phyloP scores from a whole-genome alignment of 306 rosid genomes.

The Carpinus viminea region DNA sequence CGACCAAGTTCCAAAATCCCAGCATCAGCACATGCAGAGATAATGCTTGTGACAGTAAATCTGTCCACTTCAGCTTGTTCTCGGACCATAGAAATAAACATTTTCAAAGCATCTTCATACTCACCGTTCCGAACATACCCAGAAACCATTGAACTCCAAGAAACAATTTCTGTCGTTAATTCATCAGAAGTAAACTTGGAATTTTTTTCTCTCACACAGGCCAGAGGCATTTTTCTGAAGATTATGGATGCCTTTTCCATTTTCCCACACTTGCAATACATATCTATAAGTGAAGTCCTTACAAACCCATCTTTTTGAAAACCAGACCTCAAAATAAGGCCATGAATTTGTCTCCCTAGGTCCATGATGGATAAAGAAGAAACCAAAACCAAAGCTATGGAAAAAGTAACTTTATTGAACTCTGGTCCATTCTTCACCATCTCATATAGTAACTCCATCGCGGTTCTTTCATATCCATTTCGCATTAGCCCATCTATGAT shows the following conservation, averaged over 20 bases:
- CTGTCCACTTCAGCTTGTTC: slow-evolving; percentile 56
- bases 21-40: slow-evolving; percentile 69
- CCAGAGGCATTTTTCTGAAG: slow-evolving; percentile 50
- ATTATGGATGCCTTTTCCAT: slow-evolving; percentile 62
- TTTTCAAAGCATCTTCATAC: slow-evolving; percentile 62
- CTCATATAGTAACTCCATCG: slow-evolving; percentile 59
- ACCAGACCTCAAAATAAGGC: slow-evolving; percentile 49
- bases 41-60: slow-evolving; percentile 61
- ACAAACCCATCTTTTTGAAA: slow-evolving; percentile 52
- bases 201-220: slow-evolving; percentile 23
- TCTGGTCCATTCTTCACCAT: slow-evolving; percentile 56
- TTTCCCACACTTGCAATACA: slow-evolving; percentile 69
- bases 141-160: slow-evolving; percentile 77
- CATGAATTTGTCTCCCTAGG: slow-evolving; percentile 84
- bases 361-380: slow-evolving; percentile 56
- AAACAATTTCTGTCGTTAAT: slow-evolving; percentile 46
- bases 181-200: slow-evolving; percentile 35
- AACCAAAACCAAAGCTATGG: slow-evolving; percentile 72
- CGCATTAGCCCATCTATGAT: slow-evolving; percentile 70
- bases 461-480: slow-evolving; percentile 48
- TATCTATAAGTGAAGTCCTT: slow-evolving; percentile 67
- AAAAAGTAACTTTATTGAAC: slow-evolving; percentile 54
- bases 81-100: slow-evolving; percentile 57
- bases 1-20: slow-evolving; percentile 66
- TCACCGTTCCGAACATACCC: slow-evolving; percentile 66